Base-by-base conservation (phyloP, 2,329 filamentous ascomycete genomes). In the Exutisphaerella laricina region DNA sequence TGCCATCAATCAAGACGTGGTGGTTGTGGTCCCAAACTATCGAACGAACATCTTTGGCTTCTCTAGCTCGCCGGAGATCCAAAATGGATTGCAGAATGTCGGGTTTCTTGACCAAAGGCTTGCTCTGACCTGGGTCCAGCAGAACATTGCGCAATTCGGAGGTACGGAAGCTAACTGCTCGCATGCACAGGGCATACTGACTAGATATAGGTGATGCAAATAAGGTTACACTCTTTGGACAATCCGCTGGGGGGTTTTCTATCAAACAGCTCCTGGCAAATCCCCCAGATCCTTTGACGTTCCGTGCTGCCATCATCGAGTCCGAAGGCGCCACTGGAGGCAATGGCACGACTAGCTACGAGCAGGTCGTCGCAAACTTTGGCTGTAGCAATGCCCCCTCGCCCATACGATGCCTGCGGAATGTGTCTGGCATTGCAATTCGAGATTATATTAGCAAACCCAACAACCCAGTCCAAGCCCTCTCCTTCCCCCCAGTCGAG, bases 141-240 rank as follows among this genome's bases (percentile, higher is more conserved):
- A 71, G 16, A 82, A 82, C 58, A 75, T 80, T 40, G 69, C 46
- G 17, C 48, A 50, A 2, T 63, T 64, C 35, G 60, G 59, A 21
- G 59, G n/a, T n/a, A n/a, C n/a, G n/a, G n/a, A n/a, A n/a, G n/a
- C 56, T 10, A 55, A 58, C 39, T 6, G 36, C 25, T 58, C 4
- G 63, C 60, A 4, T 80, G 83, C 61, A n/a, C n/a, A n/a, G n/a
- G n/a, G n/a, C n/a, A n/a, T n/a, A n/a, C n/a, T n/a, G n/a, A n/a
- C n/a, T n/a, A n/a, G n/a, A n/a, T n/a, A n/a, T n/a, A n/a, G n/a
- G 80, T 1, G 74, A 84, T 55, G 67, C 66, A 3, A 61, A 65
- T 7, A 72, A 76, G 42, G 70, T 54, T 9, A 54, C 51, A 1
- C 28, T 54, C 3, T 52, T 51, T 14, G 51, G 51, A 8, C 49